Base-by-base conservation (phyloP, 2,329 filamentous ascomycete species). In the Claviceps africana region DNA sequence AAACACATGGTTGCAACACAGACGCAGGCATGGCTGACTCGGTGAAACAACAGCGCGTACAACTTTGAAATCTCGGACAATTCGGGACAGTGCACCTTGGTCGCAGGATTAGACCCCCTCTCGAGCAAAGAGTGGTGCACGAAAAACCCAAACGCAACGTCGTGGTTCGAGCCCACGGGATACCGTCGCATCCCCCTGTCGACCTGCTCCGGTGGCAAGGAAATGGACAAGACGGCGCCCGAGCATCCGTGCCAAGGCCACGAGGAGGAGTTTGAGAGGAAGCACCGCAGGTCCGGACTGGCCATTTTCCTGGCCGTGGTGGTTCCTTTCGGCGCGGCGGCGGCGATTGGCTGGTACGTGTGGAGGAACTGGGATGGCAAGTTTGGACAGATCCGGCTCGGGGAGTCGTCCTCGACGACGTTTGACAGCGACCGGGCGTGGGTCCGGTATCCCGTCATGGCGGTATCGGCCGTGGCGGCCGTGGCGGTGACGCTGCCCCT, bases 131-230 rank as follows among this genome's bases (percentile, higher is more conserved):
- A 75, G 54, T 75, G 71, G 68, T 82, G 78, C 65, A 65, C 67
- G 50, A 70, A 73, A 48, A 67, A 96, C 60, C 80, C 86, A 1
- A 79, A 86, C 30, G 76, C 72, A n/a, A 69, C 80, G 31, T 83
- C 93, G 62, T 98, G 85, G 72, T 93, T 81, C 71, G 82, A 89
- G 56, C 82, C 86, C 6, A 93, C 88, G 0, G 89, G 89, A 47
- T 97, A 94, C 72, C 86, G 93, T 50, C 83, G 84, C 53, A 87
- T 98, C 53, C 91, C 90, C 0, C 78, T 96, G 48, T 89, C 88
- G 0, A 97, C 90, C 0, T 98, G 94, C 66, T 58, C 76, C 44
- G 88, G 83, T 37, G 93, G 91, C 43, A 69, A 69, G 4, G 83
- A 91, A 61, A 73, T 86, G 47, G 89, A 96, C 65, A 83, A 83